Base-by-base conservation (phyloP, 371 early-diverging fungal species). In the Rhizopus delemar region DNA sequence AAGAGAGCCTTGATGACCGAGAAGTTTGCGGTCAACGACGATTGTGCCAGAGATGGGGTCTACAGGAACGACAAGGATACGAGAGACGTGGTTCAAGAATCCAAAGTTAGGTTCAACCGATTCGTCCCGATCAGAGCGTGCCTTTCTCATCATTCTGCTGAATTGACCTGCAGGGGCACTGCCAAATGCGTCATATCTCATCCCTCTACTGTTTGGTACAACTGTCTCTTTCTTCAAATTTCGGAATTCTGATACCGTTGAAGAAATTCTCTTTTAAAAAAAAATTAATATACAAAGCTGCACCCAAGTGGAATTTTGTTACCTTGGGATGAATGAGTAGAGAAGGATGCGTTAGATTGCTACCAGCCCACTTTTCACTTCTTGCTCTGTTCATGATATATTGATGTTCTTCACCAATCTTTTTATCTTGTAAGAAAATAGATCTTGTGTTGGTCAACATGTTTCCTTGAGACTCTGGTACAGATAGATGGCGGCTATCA, bases 341-440 rank as follows among this genome's bases (percentile, higher is more conserved):
- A 5, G 81, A 73, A 9, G 86, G 86, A 43, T 85, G 78, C 2
- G 66, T 60, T 32, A 85, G 63, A 8, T 77, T 69, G 49, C 74
- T 82, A 2, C 84, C 84, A 3, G 70, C 71, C 77, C 79, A 82
- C 56, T 83, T 81, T 8, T 72, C 75, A 1, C 73, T 50, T 41
- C 73, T 70, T 6, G 71, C 57, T 38, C 86, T 68, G 16, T 83
- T 79, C 50, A 85, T 33, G 5, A 85, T 77, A 51, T 85, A 85
- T 34, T 83, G 78, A 46, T 83, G 75, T 32, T 85, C 86, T 51
- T 85, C 84, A 8, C 84, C 72, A 1, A 85, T 53, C 6, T 67
- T 66, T 4, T 79, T 74, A 16, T 80, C 81, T 4, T 65, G 59
- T 16, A 77, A 50, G 52, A 70, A 77, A 0, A 62, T 29, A 4